Evolutionary conservation across 1,284 basidiomycete genomes (phyloP), one percentile per base, ranked within the genome.

Genomic region (Mycosarcoma mackinlayi): DNA sequence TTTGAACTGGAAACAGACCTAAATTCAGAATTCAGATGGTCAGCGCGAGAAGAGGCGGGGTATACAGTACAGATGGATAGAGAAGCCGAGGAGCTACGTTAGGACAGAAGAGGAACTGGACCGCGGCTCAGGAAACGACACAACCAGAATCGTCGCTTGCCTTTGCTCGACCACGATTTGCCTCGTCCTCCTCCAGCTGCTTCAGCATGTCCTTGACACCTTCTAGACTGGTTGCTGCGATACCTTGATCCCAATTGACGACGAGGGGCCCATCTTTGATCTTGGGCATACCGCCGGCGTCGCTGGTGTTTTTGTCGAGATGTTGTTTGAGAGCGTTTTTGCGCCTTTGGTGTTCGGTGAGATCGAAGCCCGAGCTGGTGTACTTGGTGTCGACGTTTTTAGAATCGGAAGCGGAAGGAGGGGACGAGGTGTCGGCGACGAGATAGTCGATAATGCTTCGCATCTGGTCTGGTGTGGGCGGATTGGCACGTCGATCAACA

Each of bases 191-290:
- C 16, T 61, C 18, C 9, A 62, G n/a, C 0, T 55, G 37, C n/a
- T 35, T 18, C 19, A 71, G 16, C 58, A 71, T 71, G 1, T 47
- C 19, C 21, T 58, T 56, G 0, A 71, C 68, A 13, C 68, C 68
- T 14, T 71, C 49, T 3, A 71, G 4, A 10, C 18, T 21, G 6
- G 62, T 71, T 3, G 68, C 48, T 2, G 68, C 68, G 3, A 18
- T n/a, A 0, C 68, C 68, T 18, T 62, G 47, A 27, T 71, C 68
- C 68, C 68, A 71, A 34, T 66, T 66, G 34, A 71, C 63, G 4
- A 71, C 62, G 16, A 71, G 30, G 6, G 68, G 68, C 6, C 68
- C 68, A 7, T 65, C 62, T 28, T 71, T 66, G 58, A 71, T 62
- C 41, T 56, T 57, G 6, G 67, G 67, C 57, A 61, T 54, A 0